phyloP scores from a whole-genome alignment of 345 rosid genomes.

The Odontarrhena argentea region DNA sequence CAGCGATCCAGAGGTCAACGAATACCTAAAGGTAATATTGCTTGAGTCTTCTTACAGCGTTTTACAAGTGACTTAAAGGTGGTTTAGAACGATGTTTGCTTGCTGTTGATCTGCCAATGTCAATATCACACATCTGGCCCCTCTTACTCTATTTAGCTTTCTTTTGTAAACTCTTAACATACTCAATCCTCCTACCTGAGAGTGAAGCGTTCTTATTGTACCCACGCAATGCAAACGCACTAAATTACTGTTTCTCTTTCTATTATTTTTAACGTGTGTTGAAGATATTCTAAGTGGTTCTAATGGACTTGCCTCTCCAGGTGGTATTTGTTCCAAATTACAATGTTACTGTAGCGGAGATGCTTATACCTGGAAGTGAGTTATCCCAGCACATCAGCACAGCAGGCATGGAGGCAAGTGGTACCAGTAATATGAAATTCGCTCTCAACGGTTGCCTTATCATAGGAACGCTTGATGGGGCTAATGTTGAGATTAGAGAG shows the following conservation, averaged over 20 bases:
- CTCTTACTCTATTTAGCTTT: slow-evolving; percentile 14
- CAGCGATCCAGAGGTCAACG: slow-evolving; percentile 88
- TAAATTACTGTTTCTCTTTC: slow-evolving; percentile 1
- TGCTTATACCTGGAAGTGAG: slow-evolving; percentile 97
- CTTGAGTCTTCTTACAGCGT: slow-evolving; percentile 8
- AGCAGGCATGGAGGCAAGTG: slow-evolving; percentile 99
- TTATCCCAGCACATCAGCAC: slow-evolving; percentile 97
- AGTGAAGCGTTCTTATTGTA: slow-evolving; percentile 13
- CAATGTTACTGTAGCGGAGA: slow-evolving; percentile 93
- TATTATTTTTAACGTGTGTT: not conserved
- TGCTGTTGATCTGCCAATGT: slow-evolving; percentile 8
- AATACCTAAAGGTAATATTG: slow-evolving; percentile 69
- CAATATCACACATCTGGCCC: not conserved
- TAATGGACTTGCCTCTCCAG: slow-evolving; percentile 42
- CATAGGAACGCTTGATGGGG: slow-evolving; percentile 95
- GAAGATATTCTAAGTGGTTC: not conserved
- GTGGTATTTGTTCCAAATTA: slow-evolving; percentile 97
- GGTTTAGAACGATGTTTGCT: slow-evolving; percentile 1
- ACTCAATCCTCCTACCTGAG: slow-evolving; percentile 7
- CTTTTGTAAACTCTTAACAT: slow-evolving; percentile 20
- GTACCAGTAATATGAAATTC: slow-evolving; percentile 99
- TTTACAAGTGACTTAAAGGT: not conserved
- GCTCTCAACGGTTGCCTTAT: slow-evolving; percentile 95
- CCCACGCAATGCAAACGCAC: slow-evolving; percentile 6
- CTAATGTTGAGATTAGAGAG: slow-evolving; percentile 96